Conservation (phyloP, 2,329 filamentous ascomycete species). For the Davidsoniella virescens region DNA sequence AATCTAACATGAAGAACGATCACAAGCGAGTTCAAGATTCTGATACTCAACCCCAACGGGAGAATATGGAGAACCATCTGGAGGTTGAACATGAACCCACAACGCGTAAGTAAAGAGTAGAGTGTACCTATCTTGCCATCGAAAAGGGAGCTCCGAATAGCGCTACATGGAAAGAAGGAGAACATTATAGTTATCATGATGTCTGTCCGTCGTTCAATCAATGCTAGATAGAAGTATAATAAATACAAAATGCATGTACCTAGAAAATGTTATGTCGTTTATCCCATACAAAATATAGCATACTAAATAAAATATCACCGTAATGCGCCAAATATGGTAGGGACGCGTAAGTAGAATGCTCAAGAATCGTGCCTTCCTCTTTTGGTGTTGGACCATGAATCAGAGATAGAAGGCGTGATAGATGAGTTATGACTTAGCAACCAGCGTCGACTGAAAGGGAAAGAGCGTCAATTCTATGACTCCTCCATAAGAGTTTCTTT, state of each 20-base stretch:
- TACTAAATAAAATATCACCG: too few relatives aligned
- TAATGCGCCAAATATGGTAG: too few relatives aligned
- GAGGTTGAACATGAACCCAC: background rate
- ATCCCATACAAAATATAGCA: too few relatives aligned
- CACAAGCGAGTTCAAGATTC: background rate
- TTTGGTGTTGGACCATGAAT: slow-evolving; percentile 4
- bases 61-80: slow-evolving; percentile 2
- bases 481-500: too few relatives aligned
- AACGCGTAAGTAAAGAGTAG: too few relatives aligned
- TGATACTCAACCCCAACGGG: background rate
- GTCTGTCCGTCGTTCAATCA: slow-evolving; percentile 2
- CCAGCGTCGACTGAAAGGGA: background rate
- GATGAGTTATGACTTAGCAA: background rate
- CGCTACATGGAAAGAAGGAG: background rate
- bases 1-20: background rate
- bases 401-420: too few relatives aligned
- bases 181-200: slow-evolving; percentile 2
- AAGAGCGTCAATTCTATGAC: background rate
- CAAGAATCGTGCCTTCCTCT: background rate
- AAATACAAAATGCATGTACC: too few relatives aligned
- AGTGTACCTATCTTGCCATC: background rate
- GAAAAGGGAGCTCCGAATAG: background rate
- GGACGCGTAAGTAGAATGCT: too few relatives aligned
- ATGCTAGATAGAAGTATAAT: background rate
- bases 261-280: too few relatives aligned